Conservation (phyloP, 2,329 filamentous ascomycete species). For the Aspergillus brasiliensis region DNA sequence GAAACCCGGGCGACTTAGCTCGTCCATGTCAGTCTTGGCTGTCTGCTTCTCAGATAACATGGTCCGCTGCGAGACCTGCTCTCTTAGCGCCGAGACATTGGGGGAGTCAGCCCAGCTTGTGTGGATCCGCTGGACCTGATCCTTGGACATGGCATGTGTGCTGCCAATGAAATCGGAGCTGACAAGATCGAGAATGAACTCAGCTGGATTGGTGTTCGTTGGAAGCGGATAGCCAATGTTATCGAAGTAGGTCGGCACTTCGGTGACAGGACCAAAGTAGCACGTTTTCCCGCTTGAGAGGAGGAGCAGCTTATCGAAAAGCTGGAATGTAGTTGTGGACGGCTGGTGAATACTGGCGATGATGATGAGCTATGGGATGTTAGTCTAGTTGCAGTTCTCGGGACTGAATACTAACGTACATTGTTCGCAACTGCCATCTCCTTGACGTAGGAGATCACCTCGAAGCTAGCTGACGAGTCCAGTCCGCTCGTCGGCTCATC, state of each 20-base stretch:
- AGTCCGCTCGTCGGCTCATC: slow-evolving; percentile 84
- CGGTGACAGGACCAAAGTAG: slow-evolving; percentile 68
- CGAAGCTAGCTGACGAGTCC: slow-evolving; percentile 74
- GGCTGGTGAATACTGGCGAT: slow-evolving; percentile 86
- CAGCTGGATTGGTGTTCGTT: slow-evolving; percentile 73
- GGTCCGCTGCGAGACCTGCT: slow-evolving; percentile 27
- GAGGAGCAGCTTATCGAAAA: slow-evolving; percentile 78
- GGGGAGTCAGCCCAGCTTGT: slow-evolving; percentile 57
- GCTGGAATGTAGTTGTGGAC: slow-evolving; percentile 73
- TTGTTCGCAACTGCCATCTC: slow-evolving; percentile 67
- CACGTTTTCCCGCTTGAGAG: slow-evolving; percentile 70
- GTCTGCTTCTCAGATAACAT: slow-evolving; percentile 30
- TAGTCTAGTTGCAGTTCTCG: slow-evolving; percentile 1
- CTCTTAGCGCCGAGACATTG: slow-evolving; percentile 36
- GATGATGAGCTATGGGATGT: slow-evolving; percentile 61
- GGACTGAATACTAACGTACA: slow-evolving; percentile 36
- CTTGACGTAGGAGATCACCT: slow-evolving; percentile 74
- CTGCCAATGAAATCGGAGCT: slow-evolving; percentile 72
- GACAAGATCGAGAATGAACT: slow-evolving; percentile 75
- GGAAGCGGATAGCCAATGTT: slow-evolving; percentile 65
- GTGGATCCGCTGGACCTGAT: slow-evolving; percentile 57
- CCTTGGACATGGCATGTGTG: slow-evolving; percentile 45
- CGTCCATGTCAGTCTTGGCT: slow-evolving; percentile 18
- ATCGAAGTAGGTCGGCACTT: slow-evolving; percentile 65
- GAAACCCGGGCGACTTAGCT: slow-evolving; percentile 44